Evolutionary conservation across 805 yeast genomes (phyloP).

Genomic region (Starmerella powellii): DNA sequence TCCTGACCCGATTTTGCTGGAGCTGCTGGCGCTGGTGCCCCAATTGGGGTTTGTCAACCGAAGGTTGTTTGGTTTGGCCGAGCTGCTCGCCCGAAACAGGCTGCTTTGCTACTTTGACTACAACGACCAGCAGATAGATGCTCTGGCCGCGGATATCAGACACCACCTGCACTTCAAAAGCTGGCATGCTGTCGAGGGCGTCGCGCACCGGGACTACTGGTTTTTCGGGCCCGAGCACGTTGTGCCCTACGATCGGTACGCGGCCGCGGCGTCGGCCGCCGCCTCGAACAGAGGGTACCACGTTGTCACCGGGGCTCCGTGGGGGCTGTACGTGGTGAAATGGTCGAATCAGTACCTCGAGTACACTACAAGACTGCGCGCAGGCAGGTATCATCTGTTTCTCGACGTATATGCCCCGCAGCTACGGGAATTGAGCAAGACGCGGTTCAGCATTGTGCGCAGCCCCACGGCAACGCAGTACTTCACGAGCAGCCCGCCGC

Average conservation of each 20-base stretch:
- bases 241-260: neutral
- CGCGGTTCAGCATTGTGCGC: slow-evolving; percentile 8
- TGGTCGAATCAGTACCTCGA: slow-evolving; percentile 11
- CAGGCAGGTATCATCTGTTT: slow-evolving; percentile 16
- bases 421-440: slow-evolving; percentile 14
- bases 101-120: slow-evolving; percentile 9
- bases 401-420: slow-evolving; percentile 14
- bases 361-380: slow-evolving; percentile 16
- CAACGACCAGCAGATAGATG: slow-evolving; percentile 13
- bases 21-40: slow-evolving; percentile 11
- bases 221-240: slow-evolving; percentile 21
- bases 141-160: slow-evolving; percentile 13
- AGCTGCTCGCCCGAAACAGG: slow-evolving; percentile 10
- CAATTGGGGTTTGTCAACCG: slow-evolving; percentile 15
- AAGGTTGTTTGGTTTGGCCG: slow-evolving; percentile 13
- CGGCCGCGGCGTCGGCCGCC: neutral
- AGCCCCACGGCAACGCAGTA: slow-evolving; percentile 12
- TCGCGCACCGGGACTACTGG: slow-evolving; percentile 20
- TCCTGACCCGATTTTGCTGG: slow-evolving; percentile 12
- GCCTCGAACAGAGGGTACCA: slow-evolving; percentile 1
- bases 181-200: slow-evolving; percentile 18
- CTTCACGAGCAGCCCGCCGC: slow-evolving; percentile 12
- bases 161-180: slow-evolving; percentile 14
- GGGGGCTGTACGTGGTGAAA: slow-evolving; percentile 10
- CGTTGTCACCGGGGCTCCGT: slow-evolving; percentile 10